A percentile compares a stretch with the other conserved stretches of the same genome.
Conservation (phyloP, 768 basidiomycete species). For the Boletus barrowsii region DNA sequence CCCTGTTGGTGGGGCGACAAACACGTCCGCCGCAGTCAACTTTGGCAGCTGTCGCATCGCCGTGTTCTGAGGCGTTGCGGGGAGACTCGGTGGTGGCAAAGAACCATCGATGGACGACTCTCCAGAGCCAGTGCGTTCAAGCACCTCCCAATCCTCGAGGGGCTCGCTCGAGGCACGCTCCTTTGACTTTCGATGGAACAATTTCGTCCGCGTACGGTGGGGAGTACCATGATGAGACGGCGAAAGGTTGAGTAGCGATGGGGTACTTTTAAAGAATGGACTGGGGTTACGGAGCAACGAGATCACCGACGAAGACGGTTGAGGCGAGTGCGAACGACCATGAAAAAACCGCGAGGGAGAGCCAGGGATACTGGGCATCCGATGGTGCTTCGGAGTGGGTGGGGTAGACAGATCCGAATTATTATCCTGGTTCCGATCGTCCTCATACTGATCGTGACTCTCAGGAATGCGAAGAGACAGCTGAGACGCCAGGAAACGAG, state of each 20-base stretch:
- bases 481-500: conserved; percentile 33
- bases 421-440: conserved; percentile 29
- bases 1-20: conserved; percentile 12
- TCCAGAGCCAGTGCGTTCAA: conserved; percentile 28
- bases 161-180: conserved; percentile 33
- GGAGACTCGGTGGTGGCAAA: conserved; percentile 19
- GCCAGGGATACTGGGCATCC: conserved; percentile 29
- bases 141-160: conserved; percentile 33
- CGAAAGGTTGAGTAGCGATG: conserved; percentile 30
- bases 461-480: conserved; percentile 34
- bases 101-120: conserved; percentile 25
- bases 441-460: conserved; percentile 31
- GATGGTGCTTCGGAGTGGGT: conserved; percentile 31
- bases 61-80: conserved; percentile 19
- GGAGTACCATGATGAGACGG: conserved; percentile 31
- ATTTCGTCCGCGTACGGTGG: conserved; percentile 28
- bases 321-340: conserved; percentile 29
- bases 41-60: conserved; percentile 15
- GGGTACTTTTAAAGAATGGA: conserved; percentile 35
- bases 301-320: conserved; percentile 34
- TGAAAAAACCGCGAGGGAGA: conserved; percentile 33
- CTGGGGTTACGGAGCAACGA: conserved; percentile 34
- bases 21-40: conserved; percentile 9
- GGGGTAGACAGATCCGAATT: conserved; percentile 33
- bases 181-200: conserved; percentile 35